A percentile compares a stretch with the other conserved stretches of the same genome.
These are phyloP conservation scores for Fusarium guadeloupense DNA, from an alignment of 2,329 filamentous ascomycete species.

Conservation along the genomic window DNA sequence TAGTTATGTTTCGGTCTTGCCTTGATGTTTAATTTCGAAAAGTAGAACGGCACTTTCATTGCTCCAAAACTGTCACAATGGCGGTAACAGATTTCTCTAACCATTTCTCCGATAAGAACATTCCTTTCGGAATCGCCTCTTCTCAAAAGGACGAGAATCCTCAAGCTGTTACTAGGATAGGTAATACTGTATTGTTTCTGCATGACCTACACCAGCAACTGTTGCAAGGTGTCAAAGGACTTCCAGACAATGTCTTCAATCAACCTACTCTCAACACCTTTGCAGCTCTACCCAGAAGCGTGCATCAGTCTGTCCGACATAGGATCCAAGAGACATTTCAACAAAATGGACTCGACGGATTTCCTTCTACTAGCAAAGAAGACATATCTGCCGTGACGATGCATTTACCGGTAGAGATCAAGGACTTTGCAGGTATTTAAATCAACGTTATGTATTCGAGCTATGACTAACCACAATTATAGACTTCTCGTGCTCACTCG, in stretches of 20 bases:
- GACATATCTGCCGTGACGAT: constrained; percentile 44
- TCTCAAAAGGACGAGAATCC: constrained; percentile 48
- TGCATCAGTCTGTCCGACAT: not conserved
- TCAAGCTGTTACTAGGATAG: constrained; percentile 60
- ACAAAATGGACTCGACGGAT: not conserved
- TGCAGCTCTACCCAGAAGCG: constrained; percentile 1
- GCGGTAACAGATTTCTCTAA: constrained; percentile 7
- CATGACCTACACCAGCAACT: constrained; percentile 48
- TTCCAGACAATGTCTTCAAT: constrained; percentile 9
- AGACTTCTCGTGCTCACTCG: constrained; percentile 64
- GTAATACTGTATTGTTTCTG: constrained; percentile 63
- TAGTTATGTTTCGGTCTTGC: too few species aligned
- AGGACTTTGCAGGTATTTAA: constrained; percentile 57
- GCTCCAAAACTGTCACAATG: not conserved
- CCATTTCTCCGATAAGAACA: constrained; percentile 63
- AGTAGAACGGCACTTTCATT: fast-evolving
- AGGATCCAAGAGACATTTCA: not conserved
- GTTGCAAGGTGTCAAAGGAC: constrained; percentile 42
- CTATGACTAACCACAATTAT: constrained; percentile 9
- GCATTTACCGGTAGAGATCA: constrained; percentile 64
- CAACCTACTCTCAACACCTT: constrained; percentile 19
- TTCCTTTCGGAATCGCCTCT: constrained; percentile 63
- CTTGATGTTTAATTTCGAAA: not conserved
- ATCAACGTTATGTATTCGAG: fast-evolving
- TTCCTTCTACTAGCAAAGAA: constrained; percentile 20